Base-by-base conservation (phyloP, 345 rosid genomes). In the Sisymbrium altissimum region DNA sequence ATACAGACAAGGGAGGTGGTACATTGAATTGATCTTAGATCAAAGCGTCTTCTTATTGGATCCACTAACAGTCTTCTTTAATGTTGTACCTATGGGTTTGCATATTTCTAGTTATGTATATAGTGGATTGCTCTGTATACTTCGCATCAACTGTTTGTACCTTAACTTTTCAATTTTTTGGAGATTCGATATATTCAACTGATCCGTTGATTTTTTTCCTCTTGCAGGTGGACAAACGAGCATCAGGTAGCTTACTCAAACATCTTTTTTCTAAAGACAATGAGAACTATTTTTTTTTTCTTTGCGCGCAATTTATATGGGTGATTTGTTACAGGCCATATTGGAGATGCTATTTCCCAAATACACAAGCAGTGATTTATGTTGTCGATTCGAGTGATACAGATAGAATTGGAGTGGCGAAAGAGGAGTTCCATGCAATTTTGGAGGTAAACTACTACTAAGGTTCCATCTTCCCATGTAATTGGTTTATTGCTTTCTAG, bases 271-370 rank as follows among this genome's bases (percentile, higher is more conserved):
- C 13, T 48, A 39, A 21, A 4, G 30, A 21, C 54, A 32, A 32
- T 6, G 35, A 32, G 8, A 2, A 50, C n/a, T 50, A 30, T 10
- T 50, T 50, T 19, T 21, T 49, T 1, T 4, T n/a, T n/a, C n/a
- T n/a, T n/a, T n/a, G n/a, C n/a, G 29, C 53, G 29, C 29, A 49
- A 49, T 27, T 30, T 30, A 4, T 6, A 32, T 32, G 82, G 78
- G 39, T 38, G 0, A 32, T 1, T 6, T 27, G 55, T 61, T 53
- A 40, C 85, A 87, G 92, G 82, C 89, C 92, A 39, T 84, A 85
- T 64, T 87, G 92, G 92, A 78, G 89, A 75, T 87, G 89, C 68
- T 87, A 85, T 81, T 87, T 84, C 64, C 88, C 86, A 7, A 85
- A 82, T 79, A 73, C 79, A 9, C 79, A 76, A 62, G 79, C 83